A percentile compares a stretch with the other conserved stretches of the same genome.
These are phyloP conservation scores for Metschnikowia noctiluminum DNA, from an alignment of 805 yeast species.

Conservation along the genomic window DNA sequence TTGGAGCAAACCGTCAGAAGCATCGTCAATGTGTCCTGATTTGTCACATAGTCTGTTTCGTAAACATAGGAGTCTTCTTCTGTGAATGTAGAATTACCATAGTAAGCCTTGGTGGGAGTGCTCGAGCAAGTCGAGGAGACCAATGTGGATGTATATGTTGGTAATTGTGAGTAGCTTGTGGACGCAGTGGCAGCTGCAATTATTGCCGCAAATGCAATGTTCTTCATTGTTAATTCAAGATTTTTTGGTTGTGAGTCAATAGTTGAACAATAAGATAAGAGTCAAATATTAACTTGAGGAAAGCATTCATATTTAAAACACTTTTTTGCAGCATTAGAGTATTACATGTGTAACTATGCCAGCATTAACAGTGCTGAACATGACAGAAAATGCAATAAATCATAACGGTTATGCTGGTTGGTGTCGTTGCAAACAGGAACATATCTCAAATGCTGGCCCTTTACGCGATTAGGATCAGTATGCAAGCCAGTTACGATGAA, in stretches of 20 bases:
- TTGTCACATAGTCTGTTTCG: constrained; percentile 14
- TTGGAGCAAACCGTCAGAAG: constrained; percentile 30
- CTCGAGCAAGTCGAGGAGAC: constrained; percentile 15
- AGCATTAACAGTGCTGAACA: neutral
- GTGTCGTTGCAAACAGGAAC: neutral
- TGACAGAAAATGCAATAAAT: neutral
- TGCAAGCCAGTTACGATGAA: too few relatives aligned
- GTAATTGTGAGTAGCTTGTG: constrained; percentile 9
- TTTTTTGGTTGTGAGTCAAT: neutral
- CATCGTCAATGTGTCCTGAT: constrained; percentile 12
- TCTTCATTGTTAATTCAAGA: constrained; percentile 11
- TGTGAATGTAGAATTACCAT: constrained; percentile 10
- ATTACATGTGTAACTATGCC: neutral
- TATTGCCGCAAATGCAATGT: constrained; percentile 5
- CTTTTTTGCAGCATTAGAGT: neutral
- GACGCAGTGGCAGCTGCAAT: constrained; percentile 8
- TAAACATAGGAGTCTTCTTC: constrained; percentile 8
- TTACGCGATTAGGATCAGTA: neutral
- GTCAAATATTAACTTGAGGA: neutral
- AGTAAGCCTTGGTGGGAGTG: constrained; percentile 7
- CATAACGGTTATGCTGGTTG: neutral
- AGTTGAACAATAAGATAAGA: neutral
- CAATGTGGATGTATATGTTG: constrained; percentile 17
- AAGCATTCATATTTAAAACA: neutral
- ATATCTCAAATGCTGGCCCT: neutral